Base-by-base conservation (phyloP, 2,329 filamentous ascomycete genomes). In the Rhynchosporium agropyri region DNA sequence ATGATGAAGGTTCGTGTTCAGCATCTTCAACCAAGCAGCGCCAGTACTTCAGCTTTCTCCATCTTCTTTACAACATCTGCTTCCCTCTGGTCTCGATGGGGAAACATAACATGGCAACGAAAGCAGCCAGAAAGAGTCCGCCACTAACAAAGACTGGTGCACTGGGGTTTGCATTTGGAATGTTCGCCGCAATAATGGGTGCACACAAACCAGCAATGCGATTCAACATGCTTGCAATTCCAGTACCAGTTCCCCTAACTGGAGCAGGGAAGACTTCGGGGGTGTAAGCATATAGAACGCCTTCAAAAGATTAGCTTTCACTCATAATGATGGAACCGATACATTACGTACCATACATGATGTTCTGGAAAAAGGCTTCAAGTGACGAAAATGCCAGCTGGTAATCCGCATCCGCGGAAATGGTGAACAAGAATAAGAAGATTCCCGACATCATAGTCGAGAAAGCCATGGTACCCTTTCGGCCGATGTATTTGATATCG, bases 211-310 rank as follows among this genome's bases (percentile, higher is more conserved):
- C 89, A 4, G 84, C 83, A 46, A 89, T 72, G 43, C 89, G 80
- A 74, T 91, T 92, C 64, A 91, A 75, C 71, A 90, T 89, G 72
- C 85, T 89, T 28, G 86, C 85, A 54, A 92, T 87, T 48, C 89
- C 89, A 0, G 86, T 89, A 5, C 88, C 89, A 0, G 88, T 89
- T 4, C 89, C 89, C 38, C 89, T 80, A 28, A 89, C 84, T 0
- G 88, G 87, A 0, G 88, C 87, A 0, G 89, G 89, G 76, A 92
- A 91, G 33, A 91, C 84, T 71, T 92, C 89, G 0, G 89, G 89
- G 0, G 89, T 91, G 73, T 90, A 92, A 7, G 89, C 87, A 73
- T 91, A 92, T 1, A 92, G 77, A 1, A 91, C 87, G 62, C 88
- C 89, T 60, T 20, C 6, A n/a, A 29, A 4, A 53, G 2, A 10